Base-by-base conservation (phyloP, 805 yeast species). In the Teunomyces funiuensis region DNA sequence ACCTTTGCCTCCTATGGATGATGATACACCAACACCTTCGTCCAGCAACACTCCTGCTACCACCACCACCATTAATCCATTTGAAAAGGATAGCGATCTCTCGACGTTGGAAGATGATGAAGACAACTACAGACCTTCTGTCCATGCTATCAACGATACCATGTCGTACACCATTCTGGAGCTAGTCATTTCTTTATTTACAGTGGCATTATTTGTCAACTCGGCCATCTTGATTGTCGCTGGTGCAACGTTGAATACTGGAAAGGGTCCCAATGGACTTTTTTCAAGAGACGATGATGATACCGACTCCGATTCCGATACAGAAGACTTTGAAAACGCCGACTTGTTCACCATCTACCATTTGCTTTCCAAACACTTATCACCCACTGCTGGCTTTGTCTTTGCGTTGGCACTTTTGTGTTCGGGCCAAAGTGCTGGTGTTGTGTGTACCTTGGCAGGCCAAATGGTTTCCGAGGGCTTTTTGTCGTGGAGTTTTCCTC, bases 341-440 rank as follows among this genome's bases (percentile, higher is more conserved):
- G 97, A 89, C 59, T 70, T 89, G 46, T 79, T 83, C 60, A 82
- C 95, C 11, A 85, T 89, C 45, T 87, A 89, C 58, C 75, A 82
- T 42, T 69, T 89, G 61, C 73, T 89, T 19, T 71, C 80, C 4
- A 67, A 72, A 22, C 86, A 85, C 54, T 72, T 89, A 28, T 85
- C 95, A 1, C 84, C 86, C 11, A 80, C 89, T 5, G 97, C 97
- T 0, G 97, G 96, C 5, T 69, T 86, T 7, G 83, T 89, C 0
- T 89, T 90, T 70, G 97, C 96, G 0, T 63, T 88, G 37, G 97
- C 97, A 1, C 76, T 89, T 63, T 69, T 89, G 34, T 89, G 86
- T 58, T 83, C 91, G 10, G 97, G 97, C n/a, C 91, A 89, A 57
- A 83, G 93, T 54, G 97, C 97, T 2, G 97, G 97, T 30, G 86